A percentile compares a stretch with the other conserved stretches of the same genome.
These are phyloP conservation scores for Bassia scoparia DNA, from an alignment of 148 eudicot genomes.

Conservation along the genomic window DNA sequence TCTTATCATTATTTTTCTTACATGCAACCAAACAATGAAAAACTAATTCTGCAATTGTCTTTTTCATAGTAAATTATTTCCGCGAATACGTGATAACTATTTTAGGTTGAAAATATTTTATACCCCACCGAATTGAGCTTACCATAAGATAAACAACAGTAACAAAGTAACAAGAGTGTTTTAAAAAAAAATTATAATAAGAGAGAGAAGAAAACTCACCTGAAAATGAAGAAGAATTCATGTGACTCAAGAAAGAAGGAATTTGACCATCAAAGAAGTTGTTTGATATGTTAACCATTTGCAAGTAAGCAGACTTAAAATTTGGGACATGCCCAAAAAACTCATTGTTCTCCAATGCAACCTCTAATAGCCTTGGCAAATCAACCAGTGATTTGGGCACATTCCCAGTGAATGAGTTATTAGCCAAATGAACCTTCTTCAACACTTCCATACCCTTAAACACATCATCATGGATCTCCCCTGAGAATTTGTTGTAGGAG, in stretches of 20 bases:
- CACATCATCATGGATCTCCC: slow-evolving; percentile 33
- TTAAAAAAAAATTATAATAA: neutral
- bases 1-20: no score
- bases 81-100: no score
- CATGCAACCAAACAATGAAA: no score
- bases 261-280: slow-evolving; percentile 49
- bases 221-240: slow-evolving; percentile 37
- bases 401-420: slow-evolving; percentile 44
- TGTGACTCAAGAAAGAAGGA: slow-evolving; percentile 37
- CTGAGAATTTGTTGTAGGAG: slow-evolving; percentile 54
- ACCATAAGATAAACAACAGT: no score
- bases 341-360: slow-evolving; percentile 43
- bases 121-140: no score
- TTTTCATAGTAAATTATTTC: no score
- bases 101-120: no score
- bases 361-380: slow-evolving; percentile 45
- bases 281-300: slow-evolving; percentile 33
- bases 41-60: no score
- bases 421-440: slow-evolving; percentile 50
- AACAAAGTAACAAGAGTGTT: neutral
- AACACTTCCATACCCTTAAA: slow-evolving; percentile 46
- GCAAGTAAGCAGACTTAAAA: slow-evolving; percentile 36
- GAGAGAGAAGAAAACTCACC: neutral
- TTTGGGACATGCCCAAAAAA: slow-evolving; percentile 53
- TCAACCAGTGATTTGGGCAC: slow-evolving; percentile 44